Percentiles rank a stretch among this genome's conserved stretches.
These are phyloP conservation scores for Myriosclerotinia curreyana DNA, from an alignment of 2,329 filamentous ascomycete genomes.

Conservation along the genomic window DNA sequence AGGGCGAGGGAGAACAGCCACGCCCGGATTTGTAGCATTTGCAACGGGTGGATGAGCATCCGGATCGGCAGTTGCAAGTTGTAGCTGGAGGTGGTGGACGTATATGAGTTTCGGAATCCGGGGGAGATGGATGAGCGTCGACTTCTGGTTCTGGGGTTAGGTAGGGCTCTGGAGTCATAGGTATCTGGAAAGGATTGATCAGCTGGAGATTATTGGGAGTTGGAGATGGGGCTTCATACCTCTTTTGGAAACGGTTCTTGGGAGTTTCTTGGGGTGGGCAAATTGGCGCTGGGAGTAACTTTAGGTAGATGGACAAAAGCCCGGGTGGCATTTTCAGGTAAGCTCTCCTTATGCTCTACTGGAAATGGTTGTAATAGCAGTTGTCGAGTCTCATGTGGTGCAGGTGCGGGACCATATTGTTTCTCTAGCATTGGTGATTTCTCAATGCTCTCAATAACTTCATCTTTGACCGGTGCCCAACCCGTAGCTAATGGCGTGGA, in stretches of 20 bases:
- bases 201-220: too few relatives aligned
- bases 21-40: constrained; percentile 10
- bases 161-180: constrained; percentile 1
- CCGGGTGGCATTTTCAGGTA: background rate
- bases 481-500: too few relatives aligned
- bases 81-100: background rate
- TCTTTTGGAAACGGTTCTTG: background rate
- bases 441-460: constrained; percentile 15
- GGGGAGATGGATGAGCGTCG: background rate
- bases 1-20: background rate
- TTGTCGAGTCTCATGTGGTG: background rate
- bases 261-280: background rate
- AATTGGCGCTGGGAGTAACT: background rate
- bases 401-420: background rate
- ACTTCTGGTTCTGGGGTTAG: background rate
- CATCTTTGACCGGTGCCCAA: background rate
- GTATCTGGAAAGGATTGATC: background rate
- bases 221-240: background rate
- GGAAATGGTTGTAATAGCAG: background rate
- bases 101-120: background rate
- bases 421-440: background rate
- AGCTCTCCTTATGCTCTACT: background rate
- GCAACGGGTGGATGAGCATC: background rate
- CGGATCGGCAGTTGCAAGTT: constrained; percentile 11
- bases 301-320: background rate